Percentiles rank a stretch among this genome's conserved stretches.
phyloP scores from a whole-genome alignment of 1,284 basidiomycete genomes.

The Inonotus hispidus region DNA sequence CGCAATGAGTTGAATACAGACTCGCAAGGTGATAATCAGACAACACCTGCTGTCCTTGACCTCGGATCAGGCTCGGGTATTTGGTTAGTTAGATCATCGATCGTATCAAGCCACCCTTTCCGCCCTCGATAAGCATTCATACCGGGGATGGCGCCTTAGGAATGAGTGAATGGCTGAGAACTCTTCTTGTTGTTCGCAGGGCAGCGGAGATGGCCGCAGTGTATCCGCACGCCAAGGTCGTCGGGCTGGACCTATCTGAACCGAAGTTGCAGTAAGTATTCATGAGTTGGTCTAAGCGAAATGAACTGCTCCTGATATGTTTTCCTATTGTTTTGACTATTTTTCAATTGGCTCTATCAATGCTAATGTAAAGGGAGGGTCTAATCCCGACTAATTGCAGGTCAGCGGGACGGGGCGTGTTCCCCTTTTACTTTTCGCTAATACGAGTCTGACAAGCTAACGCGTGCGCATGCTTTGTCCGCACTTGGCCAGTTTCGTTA shows the following conservation, averaged over 20 bases:
- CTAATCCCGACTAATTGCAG: constrained; percentile 13
- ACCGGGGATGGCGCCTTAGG: too few species aligned
- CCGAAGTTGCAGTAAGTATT: constrained; percentile 13
- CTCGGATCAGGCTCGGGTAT: constrained; percentile 16
- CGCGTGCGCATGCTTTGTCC: too few species aligned
- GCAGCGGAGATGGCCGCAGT: constrained; percentile 17
- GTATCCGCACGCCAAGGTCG: constrained; percentile 13
- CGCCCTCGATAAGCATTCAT: too few species aligned
- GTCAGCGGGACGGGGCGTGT: not conserved
- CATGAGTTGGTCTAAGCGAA: not conserved
- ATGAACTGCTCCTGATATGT: not conserved
- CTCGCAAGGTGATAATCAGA: not conserved
- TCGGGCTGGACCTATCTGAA: constrained; percentile 15
- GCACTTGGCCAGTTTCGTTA: constrained; percentile 8
- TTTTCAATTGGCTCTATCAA: too few species aligned
- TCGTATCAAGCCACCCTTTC: not conserved
- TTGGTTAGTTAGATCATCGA: constrained; percentile 7
- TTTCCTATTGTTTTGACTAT: not conserved
- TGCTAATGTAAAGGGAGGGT: not conserved
- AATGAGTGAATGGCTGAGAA: not conserved
- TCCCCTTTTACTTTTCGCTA: not conserved
- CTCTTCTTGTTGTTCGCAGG: constrained; percentile 3
- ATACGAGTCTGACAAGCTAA: not conserved
- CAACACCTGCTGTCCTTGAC: constrained; percentile 10
- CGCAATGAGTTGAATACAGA: not conserved